Evolutionary conservation across 306 rosid genomes (phyloP), one percentile per base, ranked within the genome.

Genomic region (Cucurbita argyrosperma): DNA sequence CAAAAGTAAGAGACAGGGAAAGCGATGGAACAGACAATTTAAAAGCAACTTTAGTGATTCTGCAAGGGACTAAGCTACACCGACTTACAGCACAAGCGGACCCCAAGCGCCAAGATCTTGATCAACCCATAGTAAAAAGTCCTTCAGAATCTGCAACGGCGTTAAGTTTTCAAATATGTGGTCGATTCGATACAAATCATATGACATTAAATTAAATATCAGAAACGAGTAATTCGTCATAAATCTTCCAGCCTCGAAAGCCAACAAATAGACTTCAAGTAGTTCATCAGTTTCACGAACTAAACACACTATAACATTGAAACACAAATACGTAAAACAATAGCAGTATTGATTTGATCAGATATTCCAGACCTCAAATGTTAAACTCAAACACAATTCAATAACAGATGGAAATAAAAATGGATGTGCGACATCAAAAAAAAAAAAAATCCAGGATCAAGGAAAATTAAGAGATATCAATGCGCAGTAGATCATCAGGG

Each of bases 101-200:
- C 96, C 97, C 96, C 96, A 89, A 19, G 90, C 85, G 39, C 97
- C 97, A 77, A 90, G 88, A 78, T 90, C 89, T 69, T 76, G 67
- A 72, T 92, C 78, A 62, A 92, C 87, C 97, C 97, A 92, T 79
- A 69, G 45, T 77, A 92, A 79, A 84, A 92, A 90, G 51, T 88
- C 87, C 86, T 90, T 89, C 85, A 88, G 72, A 68, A 81, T 86
- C 98, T 92, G 87, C 81, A 88, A 50, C 8, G 7, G 23, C 4
- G 21, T 68, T 15, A 6, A 35, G 10, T 13, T 14, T 50, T 15
- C 23, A 49, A 8, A 70, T 70, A 49, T 1, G 12, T 23, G 58
- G 15, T 8, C 74, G 58, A 49, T 26, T 8, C 74, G 58, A 49
- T 26, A 26, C 45, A 49, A 47, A 43, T 47, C 50, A 16, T 67